These are phyloP conservation scores for Cryptosporidium parvum DNA, from an alignment of 169 alveolate species.

Conservation along the genomic window DNA sequence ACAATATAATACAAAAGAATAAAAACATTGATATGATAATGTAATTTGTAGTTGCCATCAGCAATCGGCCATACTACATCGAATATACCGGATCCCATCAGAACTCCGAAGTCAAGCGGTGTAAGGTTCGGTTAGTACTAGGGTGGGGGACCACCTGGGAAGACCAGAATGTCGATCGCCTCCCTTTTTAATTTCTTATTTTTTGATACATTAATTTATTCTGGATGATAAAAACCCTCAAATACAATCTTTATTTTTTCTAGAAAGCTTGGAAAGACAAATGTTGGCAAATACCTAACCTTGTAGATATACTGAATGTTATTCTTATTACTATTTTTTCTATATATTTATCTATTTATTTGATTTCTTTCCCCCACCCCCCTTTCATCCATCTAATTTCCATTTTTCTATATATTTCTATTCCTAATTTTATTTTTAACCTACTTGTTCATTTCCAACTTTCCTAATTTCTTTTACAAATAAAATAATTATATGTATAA, in stretches of 20 bases:
- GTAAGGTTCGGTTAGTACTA: slow-evolving; percentile 89
- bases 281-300: background rate
- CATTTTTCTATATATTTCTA: background rate
- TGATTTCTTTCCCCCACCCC: background rate
- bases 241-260: too few relatives aligned
- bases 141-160: slow-evolving; percentile 93
- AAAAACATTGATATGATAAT: background rate
- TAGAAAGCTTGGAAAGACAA: background rate
- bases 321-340: too few relatives aligned
- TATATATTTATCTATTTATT: too few relatives aligned
- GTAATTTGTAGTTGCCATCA: background rate
- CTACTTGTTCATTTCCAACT: background rate
- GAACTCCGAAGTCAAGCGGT: slow-evolving; percentile 93
- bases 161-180: slow-evolving; percentile 77
- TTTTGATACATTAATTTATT: too few relatives aligned
- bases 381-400: background rate
- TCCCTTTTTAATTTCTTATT: background rate
- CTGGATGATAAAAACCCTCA: too few relatives aligned
- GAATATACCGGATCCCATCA: slow-evolving; percentile 92
- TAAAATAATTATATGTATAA: too few relatives aligned
- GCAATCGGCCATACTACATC: slow-evolving; percentile 91
- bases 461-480: background rate
- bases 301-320: background rate
- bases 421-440: background rate
- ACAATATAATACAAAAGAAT: background rate